Percentiles rank a stretch among this genome's conserved stretches.
phyloP scores from a whole-genome alignment of 1,139 yeast species.

The Taphrina wiesneri region DNA sequence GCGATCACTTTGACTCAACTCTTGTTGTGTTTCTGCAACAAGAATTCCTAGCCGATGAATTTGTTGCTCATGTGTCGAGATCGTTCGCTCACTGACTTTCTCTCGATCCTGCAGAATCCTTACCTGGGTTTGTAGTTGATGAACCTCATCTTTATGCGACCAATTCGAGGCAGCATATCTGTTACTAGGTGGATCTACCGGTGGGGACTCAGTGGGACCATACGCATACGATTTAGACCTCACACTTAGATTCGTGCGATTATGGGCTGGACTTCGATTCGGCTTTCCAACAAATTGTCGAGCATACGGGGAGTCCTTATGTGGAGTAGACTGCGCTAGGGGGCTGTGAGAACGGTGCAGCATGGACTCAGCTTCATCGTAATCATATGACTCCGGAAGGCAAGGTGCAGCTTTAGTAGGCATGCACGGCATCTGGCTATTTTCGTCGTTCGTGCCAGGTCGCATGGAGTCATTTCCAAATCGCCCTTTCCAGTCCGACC shows the following conservation, averaged over 20 bases:
- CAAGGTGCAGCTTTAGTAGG: neutral
- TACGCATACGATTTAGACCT: neutral
- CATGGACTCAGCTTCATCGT: neutral
- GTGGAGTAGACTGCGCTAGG: slow-evolving; percentile 28
- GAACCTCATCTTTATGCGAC: neutral
- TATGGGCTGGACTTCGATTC: neutral
- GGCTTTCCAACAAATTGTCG: slow-evolving; percentile 1
- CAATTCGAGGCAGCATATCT: neutral
- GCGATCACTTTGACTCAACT: neutral
- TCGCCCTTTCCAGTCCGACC: neutral
- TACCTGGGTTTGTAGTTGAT: slow-evolving; percentile 3
- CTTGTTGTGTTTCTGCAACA: neutral
- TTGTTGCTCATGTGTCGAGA: slow-evolving; percentile 12
- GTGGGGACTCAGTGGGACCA: neutral
- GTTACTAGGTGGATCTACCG: neutral
- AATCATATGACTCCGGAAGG: neutral
- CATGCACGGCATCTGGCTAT: neutral
- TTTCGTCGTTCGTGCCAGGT: neutral
- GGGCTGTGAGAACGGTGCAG: slow-evolving; percentile 7
- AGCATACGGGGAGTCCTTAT: neutral
- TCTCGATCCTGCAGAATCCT: slow-evolving; percentile 18
- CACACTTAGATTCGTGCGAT: neutral
- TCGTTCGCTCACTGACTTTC: slow-evolving; percentile 15
- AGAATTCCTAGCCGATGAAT: slow-evolving; percentile 12
- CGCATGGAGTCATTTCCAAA: neutral